Base-by-base conservation (phyloP, 352 stramenopile genomes). In the Phytopythium mirpurense region DNA sequence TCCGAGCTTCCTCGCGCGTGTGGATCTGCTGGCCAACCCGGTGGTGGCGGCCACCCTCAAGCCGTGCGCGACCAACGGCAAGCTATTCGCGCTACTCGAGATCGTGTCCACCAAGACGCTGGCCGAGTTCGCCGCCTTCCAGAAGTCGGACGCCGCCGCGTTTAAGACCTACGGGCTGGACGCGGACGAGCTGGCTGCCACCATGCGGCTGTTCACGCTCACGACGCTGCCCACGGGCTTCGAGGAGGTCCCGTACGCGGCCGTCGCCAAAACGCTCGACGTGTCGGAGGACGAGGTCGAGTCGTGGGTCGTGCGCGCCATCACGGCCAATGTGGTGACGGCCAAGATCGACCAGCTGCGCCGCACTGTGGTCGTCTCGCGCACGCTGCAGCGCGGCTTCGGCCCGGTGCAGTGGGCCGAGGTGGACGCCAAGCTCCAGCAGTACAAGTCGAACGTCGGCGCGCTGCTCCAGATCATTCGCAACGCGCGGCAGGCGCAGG, bases 341-440 rank as follows among this genome's bases (percentile, higher is more conserved):
- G 94, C 94, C 56, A 98, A 98, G 70, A 97, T 98, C 66, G 92
- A 98, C 70, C 94, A 98, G 65, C 71, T 98, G 51, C 74, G 81
- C 50, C 76, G 91, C 58, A 94, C 88, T 19, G 86, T 98, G 29
- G 86, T 97, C 60, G 79, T 95, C 47, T 87, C 77, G 42, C 79
- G 75, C 54, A 72, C 70, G 46, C 65, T 92, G 48, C 70, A 87
- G 65, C 80, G 83, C 40, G 68, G 79, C 35, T 98, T 98, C 60
- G 87, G 88, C 45, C 67, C 73, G 15, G 74, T 87, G 35, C 83
- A 98, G 68, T 98, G 93, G 93, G 85, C 86, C 56, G 78, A 88
- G 35, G 70, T 98, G 24, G 76, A 97, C 62, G 67, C 64, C 23
- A 90, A 92, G 65, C 75, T 98, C 48, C 69, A 95, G 64, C 58